phyloP scores from a whole-genome alignment of 257 asterid genomes.

The Verbena officinalis region DNA sequence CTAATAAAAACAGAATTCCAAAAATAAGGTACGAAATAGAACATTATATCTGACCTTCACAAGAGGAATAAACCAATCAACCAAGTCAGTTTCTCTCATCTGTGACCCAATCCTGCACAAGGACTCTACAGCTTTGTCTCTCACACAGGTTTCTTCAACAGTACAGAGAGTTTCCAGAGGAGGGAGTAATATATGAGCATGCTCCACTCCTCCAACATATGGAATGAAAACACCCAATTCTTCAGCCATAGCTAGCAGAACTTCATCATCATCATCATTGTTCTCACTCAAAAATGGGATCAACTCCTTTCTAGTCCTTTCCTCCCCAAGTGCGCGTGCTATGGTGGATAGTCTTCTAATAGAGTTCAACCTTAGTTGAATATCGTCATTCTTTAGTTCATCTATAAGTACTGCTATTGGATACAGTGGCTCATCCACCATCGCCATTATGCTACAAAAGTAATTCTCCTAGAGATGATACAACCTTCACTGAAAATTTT shows the following conservation, averaged over 20 bases:
- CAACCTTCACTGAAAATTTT: conserved; percentile 19
- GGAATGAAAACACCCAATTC: conserved; percentile 93
- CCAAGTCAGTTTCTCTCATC: conserved; percentile 80
- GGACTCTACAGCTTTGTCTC: conserved; percentile 89
- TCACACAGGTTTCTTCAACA: conserved; percentile 84
- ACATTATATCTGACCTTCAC: conserved; percentile 58
- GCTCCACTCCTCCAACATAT: conserved; percentile 93
- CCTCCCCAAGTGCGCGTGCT: conserved; percentile 93
- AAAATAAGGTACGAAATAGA: not conserved
- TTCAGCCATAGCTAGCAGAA: conserved; percentile 92
- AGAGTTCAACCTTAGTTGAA: conserved; percentile 78
- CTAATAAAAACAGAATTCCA: not conserved
- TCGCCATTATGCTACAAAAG: conserved; percentile 47
- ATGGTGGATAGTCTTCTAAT: conserved; percentile 75
- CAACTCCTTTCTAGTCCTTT: conserved; percentile 76
- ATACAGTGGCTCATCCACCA: conserved; percentile 79
- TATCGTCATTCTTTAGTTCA: conserved; percentile 80
- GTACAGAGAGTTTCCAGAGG: conserved; percentile 89
- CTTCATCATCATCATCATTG: conserved; percentile 96
- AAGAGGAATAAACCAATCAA: conserved; percentile 71
- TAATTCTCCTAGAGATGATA: conserved; percentile 6
- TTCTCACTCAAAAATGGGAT: conserved; percentile 87
- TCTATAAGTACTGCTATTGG: conserved; percentile 84
- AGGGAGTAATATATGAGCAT: conserved; percentile 87
- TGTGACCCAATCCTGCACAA: conserved; percentile 83